Evolutionary conservation across 371 early-diverging fungal genomes (phyloP), one percentile per base, ranked within the genome.

Genomic region (Mortierella sp.): DNA sequence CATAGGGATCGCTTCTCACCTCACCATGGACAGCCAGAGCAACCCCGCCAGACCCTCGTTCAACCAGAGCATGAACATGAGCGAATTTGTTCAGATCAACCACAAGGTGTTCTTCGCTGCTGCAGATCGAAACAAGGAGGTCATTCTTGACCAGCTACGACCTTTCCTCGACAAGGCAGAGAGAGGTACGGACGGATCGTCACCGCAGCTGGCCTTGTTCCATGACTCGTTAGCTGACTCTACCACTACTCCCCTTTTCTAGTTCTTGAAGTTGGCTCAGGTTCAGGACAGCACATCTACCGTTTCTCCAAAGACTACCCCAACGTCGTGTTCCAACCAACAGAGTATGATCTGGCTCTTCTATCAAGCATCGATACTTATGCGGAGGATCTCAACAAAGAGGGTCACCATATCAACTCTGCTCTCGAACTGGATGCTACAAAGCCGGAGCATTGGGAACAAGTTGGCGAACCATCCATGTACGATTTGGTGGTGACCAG

Each of bases 251-350:
- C 2, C n/a, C 29, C 3, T 0, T 34, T 17, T 0, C 10, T 45
- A 76, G 76, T 76, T 14, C 59, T 76, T 22, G 76, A 76, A 13
- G 62, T 76, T 14, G 76, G 69, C 4, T 76, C 76, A 1, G 76
- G 76, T 12, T 76, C 76, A 29, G 76, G 76, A 45, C 76, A 76
- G 39, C 76, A 76, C 19, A 45, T 61, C 3, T 45, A 68, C 19
- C 69, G 56, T n/a, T 68, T 68, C 34, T 59, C 76, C 13, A 63
- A 60, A 13, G 48, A 43, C 21, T 68, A 53, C 16, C 76, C 76
- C 0, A 17, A 76, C 8, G 65, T 68, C 12, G 34, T 45, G 14
- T 76, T 68, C 25, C 76, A 76, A 25, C 76, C 76, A 14, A 68
- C 69, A 21, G 76, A 76, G 41, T 76, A 76, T 29, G 54, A 67